Evolutionary conservation across 805 yeast species (phyloP).

Genomic region (Barnettozyma vustinii): DNA sequence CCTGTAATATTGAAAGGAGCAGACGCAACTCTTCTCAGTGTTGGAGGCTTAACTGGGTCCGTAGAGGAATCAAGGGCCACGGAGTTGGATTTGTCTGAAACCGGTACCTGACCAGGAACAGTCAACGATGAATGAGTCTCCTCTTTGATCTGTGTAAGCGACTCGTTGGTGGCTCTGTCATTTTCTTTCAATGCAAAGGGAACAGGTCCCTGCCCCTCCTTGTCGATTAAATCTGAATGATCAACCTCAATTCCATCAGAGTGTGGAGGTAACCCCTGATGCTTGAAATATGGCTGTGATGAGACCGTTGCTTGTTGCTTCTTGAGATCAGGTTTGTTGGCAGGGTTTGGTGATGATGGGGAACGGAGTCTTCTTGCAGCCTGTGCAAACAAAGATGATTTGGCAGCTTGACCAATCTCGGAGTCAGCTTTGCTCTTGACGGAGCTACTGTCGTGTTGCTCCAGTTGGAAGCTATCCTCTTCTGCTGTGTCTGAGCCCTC

Average conservation of each 20-base stretch:
- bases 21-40: constrained; percentile 72
- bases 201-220: constrained; percentile 24
- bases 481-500: constrained; percentile 6
- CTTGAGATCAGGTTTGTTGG: constrained; percentile 3
- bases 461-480: constrained; percentile 12
- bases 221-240: constrained; percentile 4
- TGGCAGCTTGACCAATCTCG: constrained; percentile 1
- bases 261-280: constrained; percentile 57
- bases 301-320: constrained; percentile 19
- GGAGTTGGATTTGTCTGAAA: neutral
- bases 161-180: constrained; percentile 24
- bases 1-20: constrained; percentile 60
- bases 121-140: constrained; percentile 20
- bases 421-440: constrained; percentile 7
- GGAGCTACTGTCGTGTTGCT: constrained; percentile 7
- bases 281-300: constrained; percentile 47
- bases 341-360: constrained; percentile 29
- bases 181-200: constrained; percentile 27
- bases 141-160: constrained; percentile 26
- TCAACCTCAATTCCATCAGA: constrained; percentile 20
- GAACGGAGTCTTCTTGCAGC: constrained; percentile 29
- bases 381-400: constrained; percentile 13
- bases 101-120: neutral
- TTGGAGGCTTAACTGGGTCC: constrained; percentile 20
- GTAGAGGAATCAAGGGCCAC: neutral